Evolutionary conservation across 1,284 basidiomycete species (phyloP).

Genomic region (Cutaneotrichosporon cyanovorans): DNA sequence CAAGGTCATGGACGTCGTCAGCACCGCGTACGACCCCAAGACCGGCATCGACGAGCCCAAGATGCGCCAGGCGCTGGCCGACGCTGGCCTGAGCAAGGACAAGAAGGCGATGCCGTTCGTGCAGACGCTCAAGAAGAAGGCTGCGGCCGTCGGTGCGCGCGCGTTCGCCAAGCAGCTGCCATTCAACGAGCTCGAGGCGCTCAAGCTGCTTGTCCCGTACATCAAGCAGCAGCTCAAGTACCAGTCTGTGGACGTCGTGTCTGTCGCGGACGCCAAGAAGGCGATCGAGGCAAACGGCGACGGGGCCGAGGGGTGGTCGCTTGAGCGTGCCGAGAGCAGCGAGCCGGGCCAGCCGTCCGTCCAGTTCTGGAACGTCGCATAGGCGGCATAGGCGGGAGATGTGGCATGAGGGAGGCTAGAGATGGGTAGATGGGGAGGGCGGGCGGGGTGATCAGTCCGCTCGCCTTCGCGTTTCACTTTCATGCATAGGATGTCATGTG

Average conservation of each 20-base stretch:
- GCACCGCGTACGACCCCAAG: constrained; percentile 59
- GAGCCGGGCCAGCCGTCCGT: constrained; percentile 83
- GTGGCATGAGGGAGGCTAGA: no score
- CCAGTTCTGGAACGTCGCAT: constrained; percentile 57
- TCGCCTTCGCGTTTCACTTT: no score
- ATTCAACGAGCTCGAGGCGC: constrained; percentile 76
- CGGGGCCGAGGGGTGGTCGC: constrained; percentile 32
- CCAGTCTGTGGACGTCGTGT: constrained; percentile 60
- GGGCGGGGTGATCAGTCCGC: no score
- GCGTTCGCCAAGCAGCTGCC: constrained; percentile 82
- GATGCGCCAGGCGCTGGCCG: constrained; percentile 62
- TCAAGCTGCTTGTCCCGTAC: constrained; percentile 68
- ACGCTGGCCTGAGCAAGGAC: constrained; percentile 85
- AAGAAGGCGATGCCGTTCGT: constrained; percentile 95
- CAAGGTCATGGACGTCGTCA: constrained; percentile 65
- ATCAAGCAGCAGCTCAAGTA: constrained; percentile 76
- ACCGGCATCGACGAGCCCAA: constrained; percentile 73
- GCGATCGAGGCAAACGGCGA: constrained; percentile 30
- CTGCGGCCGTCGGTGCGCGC: constrained; percentile 64
- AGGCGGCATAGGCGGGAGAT: no score
- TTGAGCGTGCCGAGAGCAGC: constrained; percentile 59
- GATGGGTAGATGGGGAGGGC: no score
- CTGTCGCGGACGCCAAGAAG: constrained; percentile 59
- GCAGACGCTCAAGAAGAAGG: constrained; percentile 84
- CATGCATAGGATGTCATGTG: no score